Evolutionary conservation across 805 yeast species (phyloP).

Genomic region (Barnettozyma wickerhamii): DNA sequence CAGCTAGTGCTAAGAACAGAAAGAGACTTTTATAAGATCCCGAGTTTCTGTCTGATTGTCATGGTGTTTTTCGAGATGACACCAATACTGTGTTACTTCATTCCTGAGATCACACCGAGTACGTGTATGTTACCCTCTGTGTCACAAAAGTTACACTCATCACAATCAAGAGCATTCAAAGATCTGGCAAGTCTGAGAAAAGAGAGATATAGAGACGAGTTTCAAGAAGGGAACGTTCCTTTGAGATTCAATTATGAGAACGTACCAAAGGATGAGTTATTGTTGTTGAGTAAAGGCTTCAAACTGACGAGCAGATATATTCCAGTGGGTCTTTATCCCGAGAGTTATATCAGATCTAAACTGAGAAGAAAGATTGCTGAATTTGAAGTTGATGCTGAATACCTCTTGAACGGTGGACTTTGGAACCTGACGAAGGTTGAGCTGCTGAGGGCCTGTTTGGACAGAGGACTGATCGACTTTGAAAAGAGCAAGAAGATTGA

Average conservation of each 20-base stretch:
- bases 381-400: slow-evolving; percentile 49
- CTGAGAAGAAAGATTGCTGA: slow-evolving; percentile 38
- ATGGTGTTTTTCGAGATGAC: slow-evolving; percentile 50
- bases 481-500: slow-evolving; percentile 27
- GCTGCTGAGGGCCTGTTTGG: slow-evolving; percentile 47
- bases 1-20: slow-evolving; percentile 43
- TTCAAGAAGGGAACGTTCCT: slow-evolving; percentile 26
- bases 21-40: slow-evolving; percentile 43
- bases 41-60: slow-evolving; percentile 44
- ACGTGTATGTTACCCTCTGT: slow-evolving; percentile 50
- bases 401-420: slow-evolving; percentile 29
- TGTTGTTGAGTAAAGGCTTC: slow-evolving; percentile 32
- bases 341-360: slow-evolving; percentile 31
- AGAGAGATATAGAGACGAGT: slow-evolving; percentile 11
- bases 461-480: slow-evolving; percentile 48
- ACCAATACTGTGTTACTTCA: slow-evolving; percentile 45
- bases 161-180: slow-evolving; percentile 18
- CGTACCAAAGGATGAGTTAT: slow-evolving; percentile 35
- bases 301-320: slow-evolving; percentile 36
- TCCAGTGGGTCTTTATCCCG: slow-evolving; percentile 37
- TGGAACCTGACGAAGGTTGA: slow-evolving; percentile 48
- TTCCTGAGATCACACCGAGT: slow-evolving; percentile 55
- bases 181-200: slow-evolving; percentile 15
- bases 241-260: slow-evolving; percentile 42
- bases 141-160: slow-evolving; percentile 30